These are phyloP conservation scores for Ramichloridium luteum DNA, from an alignment of 2,329 filamentous ascomycete genomes.

Conservation along the genomic window DNA sequence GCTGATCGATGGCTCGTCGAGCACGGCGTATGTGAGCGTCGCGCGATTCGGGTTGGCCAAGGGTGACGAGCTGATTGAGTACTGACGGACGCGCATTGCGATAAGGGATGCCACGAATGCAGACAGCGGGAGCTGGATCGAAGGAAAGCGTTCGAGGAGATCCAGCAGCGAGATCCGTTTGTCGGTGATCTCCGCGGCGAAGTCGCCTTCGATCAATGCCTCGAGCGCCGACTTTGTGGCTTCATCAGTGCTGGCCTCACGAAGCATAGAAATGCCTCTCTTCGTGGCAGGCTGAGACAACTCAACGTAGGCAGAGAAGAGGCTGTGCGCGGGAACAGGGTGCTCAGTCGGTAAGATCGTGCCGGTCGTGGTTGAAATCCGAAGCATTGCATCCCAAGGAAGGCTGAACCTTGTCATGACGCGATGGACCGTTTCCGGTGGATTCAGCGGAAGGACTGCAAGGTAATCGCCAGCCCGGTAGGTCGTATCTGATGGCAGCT, in stretches of 20 bases:
- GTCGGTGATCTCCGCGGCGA: constrained; percentile 27
- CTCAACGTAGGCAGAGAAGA: constrained; percentile 61
- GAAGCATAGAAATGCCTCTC: constrained; percentile 41
- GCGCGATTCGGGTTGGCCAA: constrained; percentile 18
- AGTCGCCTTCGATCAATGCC: constrained; percentile 26
- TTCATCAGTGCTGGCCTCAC: constrained; percentile 38
- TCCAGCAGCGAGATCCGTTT: constrained; percentile 49
- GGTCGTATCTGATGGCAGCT: constrained; percentile 36
- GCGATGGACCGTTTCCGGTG: constrained; percentile 46
- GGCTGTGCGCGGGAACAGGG: constrained; percentile 48
- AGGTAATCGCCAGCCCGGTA: constrained; percentile 70
- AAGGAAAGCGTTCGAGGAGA: constrained; percentile 52
- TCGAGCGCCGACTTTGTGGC: constrained; percentile 36
- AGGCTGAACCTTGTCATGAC: constrained; percentile 54
- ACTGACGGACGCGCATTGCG: constrained; percentile 48
- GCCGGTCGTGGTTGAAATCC: constrained; percentile 40
- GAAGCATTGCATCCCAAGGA: constrained; percentile 49
- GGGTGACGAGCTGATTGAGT: constrained; percentile 25
- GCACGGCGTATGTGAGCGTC: constrained; percentile 53
- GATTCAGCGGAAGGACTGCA: constrained; percentile 52
- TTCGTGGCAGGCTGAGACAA: constrained; percentile 60
- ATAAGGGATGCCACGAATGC: constrained; percentile 61
- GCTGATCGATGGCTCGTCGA: constrained; percentile 16
- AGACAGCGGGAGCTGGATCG: constrained; percentile 49
- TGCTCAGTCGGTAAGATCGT: constrained; percentile 53